Evolutionary conservation across 106 monocot species (phyloP), one percentile per base, ranked within the genome.

Genomic region (Gastrodia elata): DNA sequence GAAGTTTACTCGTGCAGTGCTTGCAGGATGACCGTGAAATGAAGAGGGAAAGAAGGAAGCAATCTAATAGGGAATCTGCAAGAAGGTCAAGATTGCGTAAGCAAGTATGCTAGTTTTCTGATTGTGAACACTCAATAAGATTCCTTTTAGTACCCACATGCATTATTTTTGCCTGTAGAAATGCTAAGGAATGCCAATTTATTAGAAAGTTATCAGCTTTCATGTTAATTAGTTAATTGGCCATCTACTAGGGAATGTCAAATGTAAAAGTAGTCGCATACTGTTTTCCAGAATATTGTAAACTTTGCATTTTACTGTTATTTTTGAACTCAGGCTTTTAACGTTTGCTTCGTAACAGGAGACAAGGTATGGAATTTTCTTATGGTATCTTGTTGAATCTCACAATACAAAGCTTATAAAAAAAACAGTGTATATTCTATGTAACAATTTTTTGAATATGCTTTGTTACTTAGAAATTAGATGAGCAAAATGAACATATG

Each of bases 51-150:
- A 89, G 82, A 74, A 91, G 94, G 77, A 91, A 95, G 75, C 88
- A 91, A 81, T 95, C 94, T 20, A 95, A 95, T 71, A 89, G 94
- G 80, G 94, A 95, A 73, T 95, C 94, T 73, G 91, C 94, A 22
- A 87, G 91, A 82, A 91, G 94, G 70, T 95, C 94, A 75, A 95
- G 94, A 81, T 80, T 87, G 64, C 83, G 94, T 15, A 89, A 89
- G 75, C 94, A 95, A 91, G 94, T 95, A 70, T 75, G 67, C 4
- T 38, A 37, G 10, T n/a, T n/a, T n/a, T n/a, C n/a, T n/a, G 7
- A 0, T 1, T 67, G 7, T 67, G 10, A 61, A 61, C 61, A 61
- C 32, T 13, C 32, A 30, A 61, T 61, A 32, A 9, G 52, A 52
- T 52, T 52, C 9, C 22, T 6, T 6, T 22, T n/a, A 52, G 22